phyloP scores from a whole-genome alignment of 441 rosid species.

The Euphorbia neoarborescens region DNA sequence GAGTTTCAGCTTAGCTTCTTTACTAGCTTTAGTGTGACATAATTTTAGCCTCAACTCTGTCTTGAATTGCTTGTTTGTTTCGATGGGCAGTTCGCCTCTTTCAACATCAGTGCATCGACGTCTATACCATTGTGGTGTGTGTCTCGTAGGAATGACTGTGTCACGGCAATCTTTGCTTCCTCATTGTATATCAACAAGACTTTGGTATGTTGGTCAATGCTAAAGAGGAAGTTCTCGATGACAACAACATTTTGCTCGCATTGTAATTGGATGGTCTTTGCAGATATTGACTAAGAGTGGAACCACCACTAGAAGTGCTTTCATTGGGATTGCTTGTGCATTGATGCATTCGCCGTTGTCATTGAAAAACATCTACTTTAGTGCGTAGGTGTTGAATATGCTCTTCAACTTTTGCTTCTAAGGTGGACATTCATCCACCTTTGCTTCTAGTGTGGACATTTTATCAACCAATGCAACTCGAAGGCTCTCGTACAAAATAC shows the following conservation, averaged over 20 bases:
- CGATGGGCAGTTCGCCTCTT: neutral
- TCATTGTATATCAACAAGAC: neutral
- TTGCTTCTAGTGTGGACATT: too few species aligned
- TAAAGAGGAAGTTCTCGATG: neutral
- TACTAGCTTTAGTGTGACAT: neutral
- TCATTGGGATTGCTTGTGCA: neutral
- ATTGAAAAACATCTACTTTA: neutral
- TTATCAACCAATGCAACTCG: too few species aligned
- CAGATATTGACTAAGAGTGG: neutral
- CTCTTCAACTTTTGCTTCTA: neutral
- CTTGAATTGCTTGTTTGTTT: neutral
- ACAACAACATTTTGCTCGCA: neutral
- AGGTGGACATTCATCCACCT: neutral
- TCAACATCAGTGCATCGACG: neutral
- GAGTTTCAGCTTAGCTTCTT: neutral
- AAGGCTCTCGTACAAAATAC: too few species aligned
- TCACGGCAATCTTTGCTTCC: neutral
- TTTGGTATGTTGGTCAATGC: neutral
- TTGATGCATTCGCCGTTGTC: neutral
- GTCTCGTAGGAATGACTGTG: neutral
- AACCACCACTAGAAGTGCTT: neutral
- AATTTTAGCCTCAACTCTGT: neutral
- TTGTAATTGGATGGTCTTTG: neutral
- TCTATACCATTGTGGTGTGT: neutral
- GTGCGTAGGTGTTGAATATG: neutral